phyloP scores from a whole-genome alignment of 2,329 filamentous ascomycete genomes.

The Cladorrhinum sp. region DNA sequence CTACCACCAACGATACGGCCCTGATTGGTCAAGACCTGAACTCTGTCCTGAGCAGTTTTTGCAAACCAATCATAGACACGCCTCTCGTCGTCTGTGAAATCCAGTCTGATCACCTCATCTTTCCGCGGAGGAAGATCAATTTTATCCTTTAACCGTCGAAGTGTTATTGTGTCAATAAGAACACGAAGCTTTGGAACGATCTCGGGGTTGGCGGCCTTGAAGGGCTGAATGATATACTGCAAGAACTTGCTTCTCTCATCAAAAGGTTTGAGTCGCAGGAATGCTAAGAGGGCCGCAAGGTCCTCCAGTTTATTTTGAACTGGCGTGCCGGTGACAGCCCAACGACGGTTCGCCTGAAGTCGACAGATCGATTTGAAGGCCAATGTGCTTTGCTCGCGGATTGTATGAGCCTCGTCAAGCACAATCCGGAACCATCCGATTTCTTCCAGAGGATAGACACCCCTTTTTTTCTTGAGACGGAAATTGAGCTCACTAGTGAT shows the following conservation, averaged over 20 bases:
- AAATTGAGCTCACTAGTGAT: slow-evolving; percentile 74
- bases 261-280: slow-evolving; percentile 81
- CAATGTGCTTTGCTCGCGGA: slow-evolving; percentile 77
- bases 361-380: slow-evolving; percentile 83
- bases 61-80: slow-evolving; percentile 82
- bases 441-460: slow-evolving; percentile 64
- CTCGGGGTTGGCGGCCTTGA: slow-evolving; percentile 80
- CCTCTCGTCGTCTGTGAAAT: slow-evolving; percentile 73
- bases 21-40: slow-evolving; percentile 68
- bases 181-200: slow-evolving; percentile 83
- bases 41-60: slow-evolving; percentile 73
- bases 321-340: slow-evolving; percentile 96
- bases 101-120: slow-evolving; percentile 69
- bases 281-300: slow-evolving; percentile 79
- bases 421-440: slow-evolving; percentile 93
- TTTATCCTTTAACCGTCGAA: slow-evolving; percentile 87
- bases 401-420: slow-evolving; percentile 91
- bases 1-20: slow-evolving; percentile 69
- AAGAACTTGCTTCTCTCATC: slow-evolving; percentile 73
- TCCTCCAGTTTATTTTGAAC: slow-evolving; percentile 94
- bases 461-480: slow-evolving; percentile 59
- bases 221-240: slow-evolving; percentile 76
- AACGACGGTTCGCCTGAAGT: slow-evolving; percentile 75
- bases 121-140: slow-evolving; percentile 74
- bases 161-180: slow-evolving; percentile 89